Conservation (phyloP, 495 filamentous ascomycete species). For the Apiosordaria backusii region DNA sequence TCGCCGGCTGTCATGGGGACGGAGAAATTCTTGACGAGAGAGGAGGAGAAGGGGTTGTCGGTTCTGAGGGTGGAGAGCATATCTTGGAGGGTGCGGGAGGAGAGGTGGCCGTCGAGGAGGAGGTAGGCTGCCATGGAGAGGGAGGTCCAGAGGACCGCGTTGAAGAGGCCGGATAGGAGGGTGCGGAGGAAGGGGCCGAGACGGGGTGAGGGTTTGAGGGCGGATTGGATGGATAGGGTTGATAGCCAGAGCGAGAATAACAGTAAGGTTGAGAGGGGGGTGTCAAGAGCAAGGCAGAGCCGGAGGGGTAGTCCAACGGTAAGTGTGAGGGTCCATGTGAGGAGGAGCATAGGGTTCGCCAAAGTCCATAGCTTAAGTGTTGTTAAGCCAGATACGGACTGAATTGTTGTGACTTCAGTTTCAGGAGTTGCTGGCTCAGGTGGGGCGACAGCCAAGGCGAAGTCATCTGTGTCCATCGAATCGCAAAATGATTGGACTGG, state of each 20-base stretch:
- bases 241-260: constrained; percentile 42
- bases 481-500: constrained; percentile 14
- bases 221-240: constrained; percentile 37
- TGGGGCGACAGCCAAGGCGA: not conserved
- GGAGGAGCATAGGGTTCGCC: constrained; percentile 25
- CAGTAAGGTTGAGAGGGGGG: constrained; percentile 34
- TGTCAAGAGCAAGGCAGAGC: constrained; percentile 20
- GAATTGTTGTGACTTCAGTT: not conserved
- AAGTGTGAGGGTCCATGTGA: constrained; percentile 27
- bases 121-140: constrained; percentile 40
- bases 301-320: constrained; percentile 32
- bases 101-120: constrained; percentile 33
- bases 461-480: constrained; percentile 8
- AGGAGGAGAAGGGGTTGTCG: constrained; percentile 32
- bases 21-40: constrained; percentile 25
- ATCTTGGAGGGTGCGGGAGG: constrained; percentile 18
- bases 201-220: constrained; percentile 27
- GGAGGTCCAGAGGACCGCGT: constrained; percentile 44
- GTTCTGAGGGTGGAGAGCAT: constrained; percentile 36
- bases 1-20: constrained; percentile 43
- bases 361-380: not conserved
- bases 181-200: constrained; percentile 25
- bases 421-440: not conserved
- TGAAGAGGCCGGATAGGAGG: constrained; percentile 34
- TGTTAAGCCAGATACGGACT: not conserved